Percentiles rank a stretch among this genome's conserved stretches.
Conservation (phyloP, 768 basidiomycete genomes). For the Termitomyces sp. region DNA sequence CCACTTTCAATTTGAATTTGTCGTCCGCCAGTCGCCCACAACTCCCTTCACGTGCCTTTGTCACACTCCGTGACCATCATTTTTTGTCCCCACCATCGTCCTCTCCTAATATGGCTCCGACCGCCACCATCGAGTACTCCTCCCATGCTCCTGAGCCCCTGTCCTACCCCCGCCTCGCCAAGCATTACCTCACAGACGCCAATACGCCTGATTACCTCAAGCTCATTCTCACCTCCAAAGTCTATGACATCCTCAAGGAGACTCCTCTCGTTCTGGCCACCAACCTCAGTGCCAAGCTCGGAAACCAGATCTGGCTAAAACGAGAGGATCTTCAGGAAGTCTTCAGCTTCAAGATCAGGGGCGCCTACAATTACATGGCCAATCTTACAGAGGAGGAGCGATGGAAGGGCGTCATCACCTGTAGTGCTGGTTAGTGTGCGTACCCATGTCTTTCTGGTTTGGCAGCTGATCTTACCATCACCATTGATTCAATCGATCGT, state of each 20-base stretch:
- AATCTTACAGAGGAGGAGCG: slow-evolving; percentile 82
- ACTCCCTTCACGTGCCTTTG: slow-evolving; percentile 11
- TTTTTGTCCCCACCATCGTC: no score
- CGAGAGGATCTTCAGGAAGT: slow-evolving; percentile 97
- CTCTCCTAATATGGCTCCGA: slow-evolving; percentile 34
- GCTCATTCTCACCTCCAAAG: slow-evolving; percentile 85
- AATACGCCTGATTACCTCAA: slow-evolving; percentile 85
- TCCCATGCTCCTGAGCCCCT: slow-evolving; percentile 68
- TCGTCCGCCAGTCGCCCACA: no score
- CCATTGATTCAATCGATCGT: not conserved
- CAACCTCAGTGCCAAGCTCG: slow-evolving; percentile 83
- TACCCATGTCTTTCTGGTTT: slow-evolving; percentile 27
- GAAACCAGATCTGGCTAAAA: slow-evolving; percentile 94
- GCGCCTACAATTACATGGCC: slow-evolving; percentile 99
- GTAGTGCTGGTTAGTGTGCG: slow-evolving; percentile 92
- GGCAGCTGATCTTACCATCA: slow-evolving; percentile 11
- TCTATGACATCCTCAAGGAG: slow-evolving; percentile 86
- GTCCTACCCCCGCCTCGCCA: slow-evolving; percentile 62
- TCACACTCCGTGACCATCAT: slow-evolving; percentile 11
- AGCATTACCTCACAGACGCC: slow-evolving; percentile 61
- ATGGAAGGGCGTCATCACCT: slow-evolving; percentile 97
- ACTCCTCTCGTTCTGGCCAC: slow-evolving; percentile 88
- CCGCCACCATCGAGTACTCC: slow-evolving; percentile 64
- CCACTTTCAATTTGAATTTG: no score
- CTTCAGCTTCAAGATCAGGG: slow-evolving; percentile 98